Conservation (phyloP, 192 early-diverging fungal genomes). For the Coemansia sp. region DNA sequence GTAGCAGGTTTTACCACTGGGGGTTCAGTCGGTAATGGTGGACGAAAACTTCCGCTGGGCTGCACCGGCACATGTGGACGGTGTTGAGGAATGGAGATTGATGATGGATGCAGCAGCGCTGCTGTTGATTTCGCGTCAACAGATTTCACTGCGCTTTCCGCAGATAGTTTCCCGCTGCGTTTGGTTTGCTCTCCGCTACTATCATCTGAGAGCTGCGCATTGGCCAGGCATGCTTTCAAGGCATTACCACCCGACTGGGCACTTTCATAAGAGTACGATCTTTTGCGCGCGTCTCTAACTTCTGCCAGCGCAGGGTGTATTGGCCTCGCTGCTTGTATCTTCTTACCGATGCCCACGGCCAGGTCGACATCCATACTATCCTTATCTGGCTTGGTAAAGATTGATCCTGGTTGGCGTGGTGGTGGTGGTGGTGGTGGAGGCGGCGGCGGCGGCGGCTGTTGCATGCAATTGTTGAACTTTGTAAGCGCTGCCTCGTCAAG, state of each 20-base stretch:
- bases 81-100: neutral
- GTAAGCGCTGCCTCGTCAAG: conserved; percentile 26
- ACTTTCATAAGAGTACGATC: neutral
- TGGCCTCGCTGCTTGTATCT: neutral
- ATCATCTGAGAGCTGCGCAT: neutral
- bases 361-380: neutral
- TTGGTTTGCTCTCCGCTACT: conserved; percentile 1
- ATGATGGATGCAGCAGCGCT: neutral
- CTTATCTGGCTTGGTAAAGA: neutral
- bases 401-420: neutral
- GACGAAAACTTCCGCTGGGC: neutral
- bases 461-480: conserved; percentile 15
- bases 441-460: neutral
- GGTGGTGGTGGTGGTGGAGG: no score
- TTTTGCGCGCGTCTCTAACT: conserved; percentile 8
- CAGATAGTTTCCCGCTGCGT: neutral
- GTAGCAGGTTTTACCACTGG: neutral
- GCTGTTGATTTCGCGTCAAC: no score
- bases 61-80: neutral
- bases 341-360: neutral
- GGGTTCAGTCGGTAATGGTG: neutral
- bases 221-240: neutral
- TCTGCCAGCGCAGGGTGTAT: conserved; percentile 1
- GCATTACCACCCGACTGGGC: neutral
- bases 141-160: neutral